Evolutionary conservation across 2,329 filamentous ascomycete species (phyloP).

Genomic region (Metarhizium humberi): DNA sequence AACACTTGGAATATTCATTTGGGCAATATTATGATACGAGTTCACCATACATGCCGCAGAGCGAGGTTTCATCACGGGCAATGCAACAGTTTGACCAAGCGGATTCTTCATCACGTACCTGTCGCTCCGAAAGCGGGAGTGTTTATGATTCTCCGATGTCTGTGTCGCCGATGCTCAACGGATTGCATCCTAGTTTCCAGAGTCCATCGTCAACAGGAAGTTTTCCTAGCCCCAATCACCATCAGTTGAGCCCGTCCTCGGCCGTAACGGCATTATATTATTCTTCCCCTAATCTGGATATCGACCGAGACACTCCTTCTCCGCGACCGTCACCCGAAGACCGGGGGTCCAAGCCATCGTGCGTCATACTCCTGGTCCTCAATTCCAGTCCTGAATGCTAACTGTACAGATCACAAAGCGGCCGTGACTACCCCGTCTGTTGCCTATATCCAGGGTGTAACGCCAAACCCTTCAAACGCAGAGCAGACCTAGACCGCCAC

Average conservation of each 20-base stretch:
- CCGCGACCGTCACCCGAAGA: slow-evolving; percentile 9
- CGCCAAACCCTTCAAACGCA: slow-evolving; percentile 37
- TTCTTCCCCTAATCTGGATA: slow-evolving; percentile 11
- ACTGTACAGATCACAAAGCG: slow-evolving; percentile 7
- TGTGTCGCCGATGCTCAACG: background rate
- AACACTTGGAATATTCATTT: background rate
- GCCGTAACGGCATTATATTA: slow-evolving; percentile 4
- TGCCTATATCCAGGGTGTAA: slow-evolving; percentile 33
- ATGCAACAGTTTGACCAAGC: background rate
- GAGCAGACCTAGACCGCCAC: slow-evolving; percentile 46
- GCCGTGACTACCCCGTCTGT: slow-evolving; percentile 23
- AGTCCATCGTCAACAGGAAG: slow-evolving; percentile 2
- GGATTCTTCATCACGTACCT: slow-evolving; percentile 3
- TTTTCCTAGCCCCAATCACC: background rate
- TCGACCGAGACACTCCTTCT: slow-evolving; percentile 9
- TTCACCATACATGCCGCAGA: background rate
- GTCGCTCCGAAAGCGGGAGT: slow-evolving; percentile 2
- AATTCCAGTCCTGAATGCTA: background rate
- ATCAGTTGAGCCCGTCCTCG: slow-evolving; percentile 7
- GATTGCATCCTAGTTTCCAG: background rate
- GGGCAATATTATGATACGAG: slow-evolving; percentile 1
- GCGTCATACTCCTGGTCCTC: background rate
- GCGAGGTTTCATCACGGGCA: slow-evolving; percentile 3
- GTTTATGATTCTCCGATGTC: slow-evolving; percentile 1
- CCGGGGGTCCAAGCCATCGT: slow-evolving; percentile 3